Base-by-base conservation (phyloP, 257 asterid genomes). In the Haberlea rhodopensis region DNA sequence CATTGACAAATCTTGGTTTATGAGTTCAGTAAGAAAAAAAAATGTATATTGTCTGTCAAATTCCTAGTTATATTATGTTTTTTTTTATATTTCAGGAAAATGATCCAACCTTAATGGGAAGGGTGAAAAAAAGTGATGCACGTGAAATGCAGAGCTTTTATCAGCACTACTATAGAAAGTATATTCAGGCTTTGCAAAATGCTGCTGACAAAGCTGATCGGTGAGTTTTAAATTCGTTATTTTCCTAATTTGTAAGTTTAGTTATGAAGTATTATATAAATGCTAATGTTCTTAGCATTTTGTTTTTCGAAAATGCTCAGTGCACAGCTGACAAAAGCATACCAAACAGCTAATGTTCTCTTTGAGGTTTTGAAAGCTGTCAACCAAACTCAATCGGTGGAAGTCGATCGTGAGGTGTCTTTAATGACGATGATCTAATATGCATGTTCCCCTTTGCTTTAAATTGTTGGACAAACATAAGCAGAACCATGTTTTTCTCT, bases 141-240 rank as follows among this genome's bases (percentile, higher is more conserved):
- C 95, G 96, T 34, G 99, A 94, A 84, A 90, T 94, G 99, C 97
- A 94, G 87, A 87, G 99, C 87, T 94, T 94, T 80, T 94, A 94
- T 77, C 97, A 94, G 76, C 96, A 84, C 83, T 94, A 94, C 78
- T 90, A 94, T 85, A 94, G 86, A 76, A 90, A 94, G 72, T 94
- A 94, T 75, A 94, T 94, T 67, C 97, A 94, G 79, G 99, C 99
- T 67, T 76, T 94, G 84, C 99, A 94, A 80, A 94, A 94, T 79
- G 99, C 95, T 69, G 96, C 97, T 45, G 97, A 87, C 60, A 94
- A 90, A 80, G 99, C 97, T 64, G 97, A 94, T 72, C 96, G 96
- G 99, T 92, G 76, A 69, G 89, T 72, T 62, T 70, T 69, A 26
- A 27, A 1, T 26, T 45, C 62, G 18, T 10, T 53, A 46, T 10